A percentile compares a stretch with the other conserved stretches of the same genome.
phyloP scores from a whole-genome alignment of 2,329 filamentous ascomycete genomes.

The Calonectria honghensis region DNA sequence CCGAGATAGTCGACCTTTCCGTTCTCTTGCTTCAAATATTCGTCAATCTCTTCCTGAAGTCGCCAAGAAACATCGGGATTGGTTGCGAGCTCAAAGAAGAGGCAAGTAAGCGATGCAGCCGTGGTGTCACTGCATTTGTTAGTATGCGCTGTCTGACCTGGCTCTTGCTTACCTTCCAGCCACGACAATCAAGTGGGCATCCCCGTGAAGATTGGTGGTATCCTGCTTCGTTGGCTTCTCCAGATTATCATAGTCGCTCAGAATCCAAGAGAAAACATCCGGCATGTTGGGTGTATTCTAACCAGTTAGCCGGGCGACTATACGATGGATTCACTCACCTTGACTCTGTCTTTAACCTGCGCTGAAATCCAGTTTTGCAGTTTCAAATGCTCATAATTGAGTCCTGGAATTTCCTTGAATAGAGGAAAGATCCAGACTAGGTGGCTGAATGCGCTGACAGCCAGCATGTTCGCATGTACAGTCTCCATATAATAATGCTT shows the following conservation, averaged over 20 bases:
- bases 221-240: constrained; percentile 32
- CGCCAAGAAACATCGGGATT: not conserved
- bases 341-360: constrained; percentile 39
- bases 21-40: not conserved
- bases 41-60: constrained; percentile 39
- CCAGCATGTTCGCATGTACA: constrained; percentile 30
- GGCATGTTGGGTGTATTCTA: constrained; percentile 47
- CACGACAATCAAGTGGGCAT: constrained; percentile 36
- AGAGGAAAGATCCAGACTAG: constrained; percentile 38
- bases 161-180: constrained; percentile 30
- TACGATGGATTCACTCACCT: not conserved
- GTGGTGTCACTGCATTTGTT: constrained; percentile 44
- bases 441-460: constrained; percentile 36
- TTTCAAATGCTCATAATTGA: constrained; percentile 34
- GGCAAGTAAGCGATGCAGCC: constrained; percentile 32
- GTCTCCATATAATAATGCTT: constrained; percentile 37
- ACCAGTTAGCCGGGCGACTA: not conserved
- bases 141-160: constrained; percentile 9
- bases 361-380: constrained; percentile 28
- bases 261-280: constrained; percentile 59
- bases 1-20: constrained; percentile 15
- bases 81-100: constrained; percentile 34
- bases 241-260: constrained; percentile 49
- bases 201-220: constrained; percentile 32
- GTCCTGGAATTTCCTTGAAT: constrained; percentile 35